These are phyloP conservation scores for Penicillium sp. DNA, from an alignment of 2,329 filamentous ascomycete species.

Conservation along the genomic window DNA sequence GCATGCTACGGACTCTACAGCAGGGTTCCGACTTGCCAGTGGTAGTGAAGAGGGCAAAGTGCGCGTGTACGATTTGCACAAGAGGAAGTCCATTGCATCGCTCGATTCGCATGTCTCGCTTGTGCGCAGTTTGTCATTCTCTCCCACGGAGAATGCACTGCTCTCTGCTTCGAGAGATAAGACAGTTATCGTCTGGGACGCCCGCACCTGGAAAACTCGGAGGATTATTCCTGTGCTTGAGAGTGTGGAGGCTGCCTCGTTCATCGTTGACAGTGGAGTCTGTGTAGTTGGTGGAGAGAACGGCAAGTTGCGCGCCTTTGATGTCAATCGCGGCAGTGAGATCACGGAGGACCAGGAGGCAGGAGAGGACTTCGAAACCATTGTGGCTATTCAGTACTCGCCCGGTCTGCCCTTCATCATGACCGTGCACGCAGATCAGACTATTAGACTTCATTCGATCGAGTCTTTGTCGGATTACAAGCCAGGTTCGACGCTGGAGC, in stretches of 20 bases:
- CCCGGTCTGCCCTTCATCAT: constrained; percentile 68
- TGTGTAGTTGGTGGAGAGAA: constrained; percentile 84
- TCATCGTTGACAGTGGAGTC: constrained; percentile 67
- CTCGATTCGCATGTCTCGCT: constrained; percentile 94
- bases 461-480: constrained; percentile 36
- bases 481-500: constrained; percentile 50
- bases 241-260: constrained; percentile 78
- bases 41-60: constrained; percentile 94
- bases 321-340: constrained; percentile 72
- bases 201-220: constrained; percentile 76
- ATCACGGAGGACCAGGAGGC: constrained; percentile 70
- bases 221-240: constrained; percentile 83
- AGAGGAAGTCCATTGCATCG: constrained; percentile 70
- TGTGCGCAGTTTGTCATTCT: constrained; percentile 84
- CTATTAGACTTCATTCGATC: constrained; percentile 69
- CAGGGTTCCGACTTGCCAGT: constrained; percentile 76
- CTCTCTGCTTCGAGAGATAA: constrained; percentile 89
- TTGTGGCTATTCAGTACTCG: constrained; percentile 70
- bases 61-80: constrained; percentile 86
- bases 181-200: constrained; percentile 90
- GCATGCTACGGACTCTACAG: constrained; percentile 47
- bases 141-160: constrained; percentile 67
- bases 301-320: constrained; percentile 81
- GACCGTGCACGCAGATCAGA: constrained; percentile 86
- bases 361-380: constrained; percentile 60